Base-by-base conservation (phyloP, 768 basidiomycete genomes). In the Heimioporus sp. region DNA sequence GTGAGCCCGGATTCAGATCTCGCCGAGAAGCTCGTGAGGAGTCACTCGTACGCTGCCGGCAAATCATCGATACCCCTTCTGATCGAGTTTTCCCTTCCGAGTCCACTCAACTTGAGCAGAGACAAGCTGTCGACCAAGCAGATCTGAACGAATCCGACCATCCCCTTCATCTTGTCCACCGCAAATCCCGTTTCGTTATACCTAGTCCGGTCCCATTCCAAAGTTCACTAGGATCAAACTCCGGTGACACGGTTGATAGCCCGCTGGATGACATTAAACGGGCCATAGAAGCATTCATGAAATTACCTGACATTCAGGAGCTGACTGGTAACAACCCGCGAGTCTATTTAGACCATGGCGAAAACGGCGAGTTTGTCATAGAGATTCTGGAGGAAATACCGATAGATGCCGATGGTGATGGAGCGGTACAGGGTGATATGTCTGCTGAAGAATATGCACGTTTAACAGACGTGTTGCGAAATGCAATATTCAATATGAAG, bases 1-100 rank as follows among this genome's bases (percentile, higher is more conserved):
- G 86, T 53, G 87, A 96, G 61, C 94, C 94, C 16, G 91, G 94
- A 11, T 98, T 99, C 76, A 87, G 81, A 68, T 88, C 90, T 50
- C 81, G 76, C 31, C 78, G 78, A 43, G 85, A 90, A 57, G 73
- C 77, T 36, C 78, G 76, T 44, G 82, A 83, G 46, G 87, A 91
- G 59, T 76, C 84, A 11, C 72, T 78, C 60, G 85, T 93, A 61
- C 83, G 83, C 51, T 94, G 92, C 69, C 85, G 92, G 43, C 83
- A 92, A 69, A 77, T 94, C 56, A 76, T 92, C 19, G 56, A 65
- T 30, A 32, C 55, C 16, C 42, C 32, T 16, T 30, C 56, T 38
- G 61, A 62, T 38, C 51, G 57, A 17, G 51, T 46, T 10, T 39
- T 59, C 38, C 50, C 66, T 17, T 59, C 66, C 24, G 68, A 68